Base-by-base conservation (phyloP, 2,329 filamentous ascomycete species). In the Pleoardoris graminearum region DNA sequence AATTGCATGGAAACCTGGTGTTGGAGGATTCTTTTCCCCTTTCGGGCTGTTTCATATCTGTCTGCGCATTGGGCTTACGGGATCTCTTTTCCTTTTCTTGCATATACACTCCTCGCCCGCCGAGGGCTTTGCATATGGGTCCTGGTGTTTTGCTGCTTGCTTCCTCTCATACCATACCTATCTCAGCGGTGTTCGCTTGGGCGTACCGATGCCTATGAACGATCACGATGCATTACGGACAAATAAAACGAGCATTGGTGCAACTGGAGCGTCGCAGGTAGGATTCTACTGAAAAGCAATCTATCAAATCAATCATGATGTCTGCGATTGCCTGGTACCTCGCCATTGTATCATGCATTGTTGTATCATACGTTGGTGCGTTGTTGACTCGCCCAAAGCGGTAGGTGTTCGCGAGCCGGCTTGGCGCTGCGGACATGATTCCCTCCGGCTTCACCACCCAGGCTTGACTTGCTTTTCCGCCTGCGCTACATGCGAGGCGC, bases 171-270 rank as follows among this genome's bases (percentile, higher is more conserved):
- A 41, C 27, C 46, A 33, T 48, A 41, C 27, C 42, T 48, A 44
- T 32, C 12, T 30, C 23, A 35, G 27, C 19, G 42, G 46, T 49
- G 50, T 46, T 47, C 48, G 38, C 50, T 47, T 33, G 51, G 47
- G 50, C 32, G 22, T 30, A 44, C 50, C 48, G 30, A 55, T 54
- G 52, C 53, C 50, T 50, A 57, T 46, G 53, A 51, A 59, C 48
- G 54, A 59, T 45, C 30, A 59, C 50, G 57, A 61, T 59, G 53
- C 57, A 61, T 61, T 58, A 61, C 57, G 54, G 59, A 48, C 51
- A 51, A 50, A 58, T 22, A 59, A 56, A 58, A 57, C 37, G 42
- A 41, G 19, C 32, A 17, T 29, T 16, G 19, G 6, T 43, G 23
- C 7, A 29, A 33, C 11, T 35, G 43, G 11, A 36, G 30, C 30